phyloP scores from a whole-genome alignment of 768 basidiomycete genomes.

The Mycena chlorophos region DNA sequence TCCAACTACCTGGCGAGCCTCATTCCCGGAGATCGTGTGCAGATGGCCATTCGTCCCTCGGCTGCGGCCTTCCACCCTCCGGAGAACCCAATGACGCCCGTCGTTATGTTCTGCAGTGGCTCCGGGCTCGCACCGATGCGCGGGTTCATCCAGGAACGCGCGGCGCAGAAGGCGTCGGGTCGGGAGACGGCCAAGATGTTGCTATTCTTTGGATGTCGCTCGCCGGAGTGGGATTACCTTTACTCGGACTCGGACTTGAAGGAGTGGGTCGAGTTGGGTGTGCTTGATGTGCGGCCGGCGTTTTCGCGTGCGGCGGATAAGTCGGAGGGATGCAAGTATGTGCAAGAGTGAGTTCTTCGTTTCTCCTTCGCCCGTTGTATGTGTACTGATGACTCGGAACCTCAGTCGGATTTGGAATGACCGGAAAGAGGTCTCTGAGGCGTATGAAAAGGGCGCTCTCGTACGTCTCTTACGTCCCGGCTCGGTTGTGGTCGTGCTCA shows the following conservation, averaged over 20 bases:
- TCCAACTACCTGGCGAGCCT: slow-evolving; percentile 46
- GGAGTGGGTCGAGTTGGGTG: slow-evolving; percentile 42
- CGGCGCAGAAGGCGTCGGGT: slow-evolving; percentile 44
- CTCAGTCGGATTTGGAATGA: slow-evolving; percentile 45
- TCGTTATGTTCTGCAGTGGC: slow-evolving; percentile 49
- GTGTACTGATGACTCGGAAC: background rate
- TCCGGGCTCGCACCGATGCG: slow-evolving; percentile 52
- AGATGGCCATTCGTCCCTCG: slow-evolving; percentile 43
- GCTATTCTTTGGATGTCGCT: slow-evolving; percentile 50
- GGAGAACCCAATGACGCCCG: slow-evolving; percentile 37
- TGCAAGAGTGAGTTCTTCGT: slow-evolving; percentile 36
- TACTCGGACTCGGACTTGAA: slow-evolving; percentile 43
- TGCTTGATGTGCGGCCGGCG: slow-evolving; percentile 47
- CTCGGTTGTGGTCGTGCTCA: no score
- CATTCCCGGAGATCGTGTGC: slow-evolving; percentile 41
- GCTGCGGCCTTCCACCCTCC: slow-evolving; percentile 43
- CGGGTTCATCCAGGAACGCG: slow-evolving; percentile 53
- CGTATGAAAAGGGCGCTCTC: slow-evolving; percentile 36
- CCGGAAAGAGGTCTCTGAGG: slow-evolving; percentile 33
- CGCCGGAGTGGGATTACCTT: slow-evolving; percentile 43
- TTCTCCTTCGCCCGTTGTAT: background rate
- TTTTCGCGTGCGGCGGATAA: slow-evolving; percentile 34
- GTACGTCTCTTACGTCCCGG: slow-evolving; percentile 31
- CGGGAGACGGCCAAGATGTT: slow-evolving; percentile 41
- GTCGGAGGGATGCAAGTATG: slow-evolving; percentile 38